Evolutionary conservation across 331 rosid genomes (phyloP).

Genomic region (Acacia pycnantha): DNA sequence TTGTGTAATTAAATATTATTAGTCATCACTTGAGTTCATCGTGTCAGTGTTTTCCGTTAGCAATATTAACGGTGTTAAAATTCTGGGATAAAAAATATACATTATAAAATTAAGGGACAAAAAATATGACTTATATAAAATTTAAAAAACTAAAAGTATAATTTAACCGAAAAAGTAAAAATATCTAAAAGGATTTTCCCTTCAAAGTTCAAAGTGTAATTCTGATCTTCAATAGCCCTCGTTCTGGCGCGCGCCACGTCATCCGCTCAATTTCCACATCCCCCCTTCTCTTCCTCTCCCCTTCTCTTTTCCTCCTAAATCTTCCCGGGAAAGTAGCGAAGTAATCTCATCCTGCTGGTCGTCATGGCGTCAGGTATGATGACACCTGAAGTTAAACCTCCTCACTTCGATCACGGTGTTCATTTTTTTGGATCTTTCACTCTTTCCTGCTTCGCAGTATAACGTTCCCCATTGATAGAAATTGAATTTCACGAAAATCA

Average conservation of each 20-base stretch:
- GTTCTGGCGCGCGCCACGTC: neutral
- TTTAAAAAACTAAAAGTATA: too few relatives aligned
- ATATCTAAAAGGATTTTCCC: neutral
- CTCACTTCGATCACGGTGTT: neutral
- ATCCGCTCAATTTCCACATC: neutral
- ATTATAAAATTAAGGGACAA: too few relatives aligned
- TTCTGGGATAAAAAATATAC: too few relatives aligned
- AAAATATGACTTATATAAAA: too few relatives aligned
- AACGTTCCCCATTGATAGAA: neutral
- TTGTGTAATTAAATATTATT: too few relatives aligned
- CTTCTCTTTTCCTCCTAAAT: neutral
- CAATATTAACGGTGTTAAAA: too few relatives aligned
- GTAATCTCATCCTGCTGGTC: conserved; percentile 16
- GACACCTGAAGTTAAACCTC: neutral
- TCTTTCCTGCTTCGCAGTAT: neutral
- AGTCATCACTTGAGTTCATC: too few relatives aligned
- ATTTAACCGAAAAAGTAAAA: too few relatives aligned
- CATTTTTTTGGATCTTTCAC: neutral
- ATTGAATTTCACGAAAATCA: neutral
- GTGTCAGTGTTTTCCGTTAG: too few relatives aligned
- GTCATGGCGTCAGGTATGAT: conserved; percentile 71
- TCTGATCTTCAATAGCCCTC: neutral
- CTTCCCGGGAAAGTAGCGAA: conserved; percentile 25
- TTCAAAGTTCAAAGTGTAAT: neutral
- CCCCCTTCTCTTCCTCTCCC: neutral